Conservation (phyloP, 352 stramenopile genomes). For the Pythium volutum region DNA sequence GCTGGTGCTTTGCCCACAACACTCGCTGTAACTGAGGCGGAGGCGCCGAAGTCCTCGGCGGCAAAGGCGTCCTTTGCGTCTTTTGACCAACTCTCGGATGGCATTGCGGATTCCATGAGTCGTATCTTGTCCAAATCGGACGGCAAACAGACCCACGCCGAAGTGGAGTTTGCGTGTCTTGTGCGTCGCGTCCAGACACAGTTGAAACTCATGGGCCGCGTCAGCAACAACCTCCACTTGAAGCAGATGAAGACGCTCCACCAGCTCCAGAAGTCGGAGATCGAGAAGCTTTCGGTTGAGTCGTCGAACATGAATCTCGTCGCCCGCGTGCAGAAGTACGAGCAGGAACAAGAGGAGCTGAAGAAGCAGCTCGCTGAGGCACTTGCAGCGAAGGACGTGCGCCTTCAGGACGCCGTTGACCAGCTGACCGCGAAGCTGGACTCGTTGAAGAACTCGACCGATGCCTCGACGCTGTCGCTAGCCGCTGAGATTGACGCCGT, state of each 20-base stretch:
- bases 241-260: conserved; percentile 36
- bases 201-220: conserved; percentile 41
- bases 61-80: conserved; percentile 17
- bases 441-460: conserved; percentile 13
- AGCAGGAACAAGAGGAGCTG: conserved; percentile 35
- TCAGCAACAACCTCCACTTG: conserved; percentile 33
- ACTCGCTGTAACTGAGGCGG: conserved; percentile 37
- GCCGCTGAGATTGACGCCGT: conserved; percentile 10
- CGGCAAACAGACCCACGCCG: conserved; percentile 24
- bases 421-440: conserved; percentile 15
- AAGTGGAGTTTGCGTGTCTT: conserved; percentile 37
- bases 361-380: conserved; percentile 26
- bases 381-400: conserved; percentile 13
- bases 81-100: conserved; percentile 30
- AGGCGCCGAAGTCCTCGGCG: conserved; percentile 9
- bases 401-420: conserved; percentile 8
- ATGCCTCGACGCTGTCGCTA: conserved; percentile 12
- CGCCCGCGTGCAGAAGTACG: conserved; percentile 29
- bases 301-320: conserved; percentile 30
- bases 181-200: conserved; percentile 41
- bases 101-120: conserved; percentile 38
- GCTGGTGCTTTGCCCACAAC: conserved; percentile 24
- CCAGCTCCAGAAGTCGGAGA: conserved; percentile 33
- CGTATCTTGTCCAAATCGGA: conserved; percentile 36
- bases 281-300: conserved; percentile 34